Evolutionary conservation across 129 eudicot species (phyloP).

Genomic region (Daucus carota): DH1_v3.0 NC_030387.2:5816001-5816500

Average conservation of each 20-base stretch:
- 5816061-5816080: neutral
- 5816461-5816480: neutral
- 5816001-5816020: neutral
- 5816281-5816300: neutral
- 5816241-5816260: neutral
- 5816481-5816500: neutral
- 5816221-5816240: neutral
- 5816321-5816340: neutral
- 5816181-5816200: neutral
- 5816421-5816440: too few relatives aligned
- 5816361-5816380: neutral
- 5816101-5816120: neutral
- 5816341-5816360: neutral
- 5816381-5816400: neutral
- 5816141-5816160: neutral
- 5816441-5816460: neutral
- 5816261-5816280: neutral
- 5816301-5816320: neutral
- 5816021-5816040: neutral
- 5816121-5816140: neutral
- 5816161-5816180: too few relatives aligned
- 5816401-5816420: too few relatives aligned
- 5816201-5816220: neutral
- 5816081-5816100: neutral
- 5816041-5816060: neutral